A percentile compares a stretch with the other conserved stretches of the same genome.
phyloP scores from a whole-genome alignment of 768 basidiomycete genomes.

The Rhizopogon sp. region DNA sequence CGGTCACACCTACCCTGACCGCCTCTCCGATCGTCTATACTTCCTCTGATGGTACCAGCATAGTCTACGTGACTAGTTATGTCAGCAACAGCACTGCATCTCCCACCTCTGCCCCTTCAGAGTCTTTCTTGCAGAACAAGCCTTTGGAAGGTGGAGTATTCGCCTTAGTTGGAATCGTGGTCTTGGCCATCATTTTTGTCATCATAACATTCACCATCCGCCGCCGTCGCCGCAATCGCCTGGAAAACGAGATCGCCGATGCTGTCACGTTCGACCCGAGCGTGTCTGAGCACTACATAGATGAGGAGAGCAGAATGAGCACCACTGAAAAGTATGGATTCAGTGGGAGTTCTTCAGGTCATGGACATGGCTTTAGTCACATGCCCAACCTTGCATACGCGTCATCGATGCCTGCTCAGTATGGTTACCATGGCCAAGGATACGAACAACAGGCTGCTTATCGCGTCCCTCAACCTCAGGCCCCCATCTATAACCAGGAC shows the following conservation, averaged over 20 bases:
- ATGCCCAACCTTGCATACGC: slow-evolving; percentile 15
- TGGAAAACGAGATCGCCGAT: slow-evolving; percentile 31
- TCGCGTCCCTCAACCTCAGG: slow-evolving; percentile 4
- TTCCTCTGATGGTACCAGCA: slow-evolving; percentile 18
- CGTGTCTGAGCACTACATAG: slow-evolving; percentile 17
- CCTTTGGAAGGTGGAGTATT: slow-evolving; percentile 59
- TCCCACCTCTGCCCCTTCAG: slow-evolving; percentile 11
- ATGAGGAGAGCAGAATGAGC: slow-evolving; percentile 19
- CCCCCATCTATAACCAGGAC: slow-evolving; percentile 8
- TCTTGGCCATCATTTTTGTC: slow-evolving; percentile 40
- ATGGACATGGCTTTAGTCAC: slow-evolving; percentile 17
- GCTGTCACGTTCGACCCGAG: slow-evolving; percentile 51
- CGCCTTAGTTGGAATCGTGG: slow-evolving; percentile 43
- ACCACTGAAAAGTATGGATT: slow-evolving; percentile 15
- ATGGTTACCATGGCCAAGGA: slow-evolving; percentile 15
- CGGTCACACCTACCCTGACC: slow-evolving; percentile 15
- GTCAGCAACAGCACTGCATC: slow-evolving; percentile 19
- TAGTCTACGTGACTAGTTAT: slow-evolving; percentile 28
- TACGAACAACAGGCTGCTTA: slow-evolving; percentile 16
- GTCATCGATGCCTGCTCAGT: slow-evolving; percentile 4
- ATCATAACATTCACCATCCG: slow-evolving; percentile 45
- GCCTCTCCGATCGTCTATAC: slow-evolving; percentile 14
- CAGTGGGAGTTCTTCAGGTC: slow-evolving; percentile 21
- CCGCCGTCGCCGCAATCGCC: slow-evolving; percentile 36
- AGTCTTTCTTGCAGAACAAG: slow-evolving; percentile 59